Evolutionary conservation across 495 filamentous ascomycete species (phyloP).

Genomic region (Cudoniella acicularis): DNA sequence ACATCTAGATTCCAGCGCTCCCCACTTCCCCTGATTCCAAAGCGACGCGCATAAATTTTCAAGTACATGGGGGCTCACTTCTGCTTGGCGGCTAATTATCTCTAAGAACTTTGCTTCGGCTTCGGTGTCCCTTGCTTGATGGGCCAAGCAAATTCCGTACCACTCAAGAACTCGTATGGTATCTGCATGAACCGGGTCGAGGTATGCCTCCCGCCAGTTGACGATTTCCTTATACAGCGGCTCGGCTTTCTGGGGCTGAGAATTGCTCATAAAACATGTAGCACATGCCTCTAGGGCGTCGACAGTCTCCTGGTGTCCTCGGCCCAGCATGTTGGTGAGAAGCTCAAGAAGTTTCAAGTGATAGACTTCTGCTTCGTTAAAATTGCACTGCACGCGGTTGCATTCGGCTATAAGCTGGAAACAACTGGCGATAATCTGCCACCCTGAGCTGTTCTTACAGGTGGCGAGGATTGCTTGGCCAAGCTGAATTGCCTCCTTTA

Average conservation of each 20-base stretch:
- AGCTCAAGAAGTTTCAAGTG: not conserved
- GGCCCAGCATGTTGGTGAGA: not conserved
- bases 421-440: not conserved
- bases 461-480: not conserved
- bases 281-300: not conserved
- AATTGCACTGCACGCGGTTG: not conserved
- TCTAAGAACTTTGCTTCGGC: not conserved
- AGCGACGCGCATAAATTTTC: not conserved
- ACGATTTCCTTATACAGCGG: not conserved
- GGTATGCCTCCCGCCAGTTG: not conserved
- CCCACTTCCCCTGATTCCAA: not conserved
- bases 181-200: not conserved
- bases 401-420: conserved; percentile 1
- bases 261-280: not conserved
- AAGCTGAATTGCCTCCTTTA: not conserved
- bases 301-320: conserved; percentile 1
- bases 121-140: not conserved
- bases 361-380: not conserved
- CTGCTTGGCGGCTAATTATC: not conserved
- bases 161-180: not conserved
- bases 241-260: not conserved
- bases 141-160: not conserved
- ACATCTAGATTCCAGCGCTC: not conserved
- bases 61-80: not conserved
- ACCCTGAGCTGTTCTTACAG: not conserved